Evolutionary conservation across 2,329 filamentous ascomycete species (phyloP), one percentile per base, ranked within the genome.

Genomic region (Cladorrhinum sp.): DNA sequence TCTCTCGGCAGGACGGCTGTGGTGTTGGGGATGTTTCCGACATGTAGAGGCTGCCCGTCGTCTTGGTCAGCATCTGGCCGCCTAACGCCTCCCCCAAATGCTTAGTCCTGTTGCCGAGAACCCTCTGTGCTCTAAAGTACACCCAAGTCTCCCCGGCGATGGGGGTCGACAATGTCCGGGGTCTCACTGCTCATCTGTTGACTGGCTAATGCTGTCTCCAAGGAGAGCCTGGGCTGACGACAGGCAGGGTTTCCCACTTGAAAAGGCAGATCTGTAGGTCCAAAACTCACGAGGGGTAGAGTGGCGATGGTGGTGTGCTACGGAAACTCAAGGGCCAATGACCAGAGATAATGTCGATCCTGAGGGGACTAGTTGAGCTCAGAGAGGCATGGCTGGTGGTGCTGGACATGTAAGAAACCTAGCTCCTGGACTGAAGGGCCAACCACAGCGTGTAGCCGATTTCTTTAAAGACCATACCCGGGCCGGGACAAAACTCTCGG

Each of bases 281-380:
- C 18, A 53, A 53, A 18, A 13, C 23, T 50, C 56, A 48, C 18
- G 41, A 54, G 48, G 41, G 56, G 45, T 23, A 18, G 18, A 23
- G 62, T 61, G 65, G 63, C 63, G 58, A 64, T 49, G 24, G 13
- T 52, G 49, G 41, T 59, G 50, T 59, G 50, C 51, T 53, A 52
- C 59, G 50, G 50, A 29, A 54, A 36, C n/a, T 36, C 25, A 13
- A 36, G 9, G 3, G 32, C 9, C n/a, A 36, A 41, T 41, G 45
- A 53, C 38, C 50, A 56, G 20, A 51, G 18, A 55, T 8, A 24
- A 27, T 59, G 62, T 56, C 56, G 59, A 60, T 58, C 60, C 38
- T 32, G 32, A 41, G 20, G 29, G 52, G 32, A 18, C 24, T 22
- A 20, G 29, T 45, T 18, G 49, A 56, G 22, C 18, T 59, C 57